Conservation (phyloP, 805 yeast species). For the Ogataea philodendri region DNA sequence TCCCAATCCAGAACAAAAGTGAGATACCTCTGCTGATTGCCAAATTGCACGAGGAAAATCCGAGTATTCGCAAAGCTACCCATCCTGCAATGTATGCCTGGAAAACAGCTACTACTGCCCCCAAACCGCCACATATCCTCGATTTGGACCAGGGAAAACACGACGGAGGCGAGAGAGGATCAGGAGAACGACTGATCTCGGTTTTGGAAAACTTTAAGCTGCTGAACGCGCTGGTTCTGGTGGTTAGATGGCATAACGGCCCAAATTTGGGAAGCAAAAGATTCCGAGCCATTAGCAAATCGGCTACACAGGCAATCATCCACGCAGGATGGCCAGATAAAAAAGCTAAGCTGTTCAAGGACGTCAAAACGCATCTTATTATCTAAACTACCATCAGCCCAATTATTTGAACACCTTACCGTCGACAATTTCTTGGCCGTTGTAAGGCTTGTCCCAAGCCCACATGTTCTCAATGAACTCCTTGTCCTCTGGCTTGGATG, state of each 20-base stretch:
- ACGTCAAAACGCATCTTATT: constrained; percentile 13
- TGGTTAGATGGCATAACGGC: constrained; percentile 83
- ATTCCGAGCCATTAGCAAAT: constrained; percentile 62
- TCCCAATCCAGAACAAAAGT: constrained; percentile 35
- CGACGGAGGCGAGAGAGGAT: constrained; percentile 76
- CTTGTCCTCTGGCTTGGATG: constrained; percentile 70
- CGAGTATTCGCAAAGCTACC: constrained; percentile 52
- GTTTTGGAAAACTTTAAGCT: constrained; percentile 49
- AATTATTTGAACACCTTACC: constrained; percentile 94
- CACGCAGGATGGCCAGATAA: constrained; percentile 33
- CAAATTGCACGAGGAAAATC: constrained; percentile 44
- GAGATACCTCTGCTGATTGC: constrained; percentile 45
- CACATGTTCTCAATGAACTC: constrained; percentile 85
- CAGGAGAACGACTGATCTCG: constrained; percentile 59
- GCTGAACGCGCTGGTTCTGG: constrained; percentile 60
- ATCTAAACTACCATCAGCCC: constrained; percentile 8
- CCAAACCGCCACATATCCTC: constrained; percentile 19
- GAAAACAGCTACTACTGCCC: constrained; percentile 44
- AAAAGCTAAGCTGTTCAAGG: constrained; percentile 7
- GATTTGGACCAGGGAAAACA: constrained; percentile 53
- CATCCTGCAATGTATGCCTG: constrained; percentile 78
- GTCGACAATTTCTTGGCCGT: constrained; percentile 83
- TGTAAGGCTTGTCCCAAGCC: constrained; percentile 98
- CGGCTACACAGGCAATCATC: constrained; percentile 50
- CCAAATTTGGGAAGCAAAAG: constrained; percentile 68